Evolutionary conservation across 1,139 yeast species (phyloP).

Genomic region (Suhomyces kunorum): DNA sequence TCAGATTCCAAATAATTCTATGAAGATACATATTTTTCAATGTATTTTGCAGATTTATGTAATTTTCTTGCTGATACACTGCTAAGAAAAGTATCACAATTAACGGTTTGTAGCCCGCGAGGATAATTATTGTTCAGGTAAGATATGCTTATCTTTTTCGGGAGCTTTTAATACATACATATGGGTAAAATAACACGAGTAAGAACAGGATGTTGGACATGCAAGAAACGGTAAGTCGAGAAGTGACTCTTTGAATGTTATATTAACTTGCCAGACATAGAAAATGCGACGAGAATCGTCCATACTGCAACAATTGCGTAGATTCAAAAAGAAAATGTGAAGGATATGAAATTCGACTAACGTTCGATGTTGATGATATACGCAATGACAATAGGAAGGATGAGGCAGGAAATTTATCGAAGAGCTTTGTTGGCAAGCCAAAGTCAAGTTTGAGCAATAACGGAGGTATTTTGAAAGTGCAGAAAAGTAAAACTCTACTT

Average conservation of each 20-base stretch:
- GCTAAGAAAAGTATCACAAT: no score
- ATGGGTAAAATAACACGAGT: conserved; percentile 49
- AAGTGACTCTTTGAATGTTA: background rate
- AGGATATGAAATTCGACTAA: conserved; percentile 48
- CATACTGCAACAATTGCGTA: conserved; percentile 53
- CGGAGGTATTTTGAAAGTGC: background rate
- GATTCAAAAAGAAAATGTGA: conserved; percentile 47
- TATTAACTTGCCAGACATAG: conserved; percentile 25
- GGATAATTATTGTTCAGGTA: no score
- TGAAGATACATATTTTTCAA: no score
- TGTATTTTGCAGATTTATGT: no score
- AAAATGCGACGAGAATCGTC: conserved; percentile 61
- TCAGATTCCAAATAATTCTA: no score
- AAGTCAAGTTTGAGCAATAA: conserved; percentile 1
- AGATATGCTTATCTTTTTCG: no score
- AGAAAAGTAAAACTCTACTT: background rate
- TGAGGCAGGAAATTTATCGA: conserved; percentile 8
- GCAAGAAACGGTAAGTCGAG: conserved; percentile 31
- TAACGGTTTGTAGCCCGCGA: no score
- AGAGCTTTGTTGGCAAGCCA: conserved; percentile 16
- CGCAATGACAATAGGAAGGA: conserved; percentile 17
- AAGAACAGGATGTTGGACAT: conserved; percentile 54
- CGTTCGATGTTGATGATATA: conserved; percentile 49
- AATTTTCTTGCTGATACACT: no score
- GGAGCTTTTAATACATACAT: no score